Base-by-base conservation (phyloP, 2,329 filamentous ascomycete species). In the Calonectria montana region DNA sequence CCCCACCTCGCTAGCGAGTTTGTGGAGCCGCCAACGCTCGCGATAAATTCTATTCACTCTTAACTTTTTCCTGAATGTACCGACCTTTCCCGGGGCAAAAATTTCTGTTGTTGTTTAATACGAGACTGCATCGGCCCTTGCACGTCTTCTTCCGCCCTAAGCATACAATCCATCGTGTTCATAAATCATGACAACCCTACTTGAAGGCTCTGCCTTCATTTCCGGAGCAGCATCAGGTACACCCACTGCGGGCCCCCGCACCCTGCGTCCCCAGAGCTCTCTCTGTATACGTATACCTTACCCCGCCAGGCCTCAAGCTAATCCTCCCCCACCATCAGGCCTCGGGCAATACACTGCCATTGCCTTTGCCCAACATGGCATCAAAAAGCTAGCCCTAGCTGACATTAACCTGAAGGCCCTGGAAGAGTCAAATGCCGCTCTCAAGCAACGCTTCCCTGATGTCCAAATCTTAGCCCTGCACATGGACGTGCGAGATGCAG, bases 301-400 rank as follows among this genome's bases (percentile, higher is more conserved):
- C 48, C 67, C 23, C 35, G 23, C 57, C 64, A 67, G 47, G 23
- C 57, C 37, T 65, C 15, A 18, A 35, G n/a, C 67, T 69, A 59
- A 70, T 70, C 31, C 35, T 25, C 29, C 35, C 27, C 55, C 12
- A 39, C 53, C 35, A 35, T 16, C 10, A 88, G 87, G 87, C 74
- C 89, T 89, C 71, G 88, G 88, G 27, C 83, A 85, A 71, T 75
- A 82, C 72, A 85, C 85, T 3, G 86, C 87, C 9, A 82, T 85
- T 57, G 81, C 86, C 18, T 85, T 89, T 70, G 87, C 86, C n/a
- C 78, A 80, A 23, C 80, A 88, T 77, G 87, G 87, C 69, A 83
- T 88, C 71, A 83, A 80, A 37, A 82, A 82, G 50, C 84, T 89
- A 57, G 85, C 87, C 0, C 76, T 89, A 18, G 82, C 85, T 16